Conservation (phyloP, 23 red algal genomes). For the Cyanidium caldarium region DNA sequence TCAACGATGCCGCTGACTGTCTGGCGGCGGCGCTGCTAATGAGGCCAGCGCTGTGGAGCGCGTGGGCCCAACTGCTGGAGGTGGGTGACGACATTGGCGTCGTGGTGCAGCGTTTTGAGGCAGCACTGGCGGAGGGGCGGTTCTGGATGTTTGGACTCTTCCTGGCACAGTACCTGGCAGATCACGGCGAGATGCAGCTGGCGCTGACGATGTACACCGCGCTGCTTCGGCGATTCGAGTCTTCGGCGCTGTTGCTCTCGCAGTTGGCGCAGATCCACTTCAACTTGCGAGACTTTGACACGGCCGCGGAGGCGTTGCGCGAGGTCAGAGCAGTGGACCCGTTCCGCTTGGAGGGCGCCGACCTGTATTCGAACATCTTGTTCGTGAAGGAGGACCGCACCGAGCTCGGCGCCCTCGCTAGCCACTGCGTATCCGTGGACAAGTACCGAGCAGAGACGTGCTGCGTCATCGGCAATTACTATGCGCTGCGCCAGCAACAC, state of each 20-base stretch:
- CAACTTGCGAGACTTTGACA: constrained; percentile 67
- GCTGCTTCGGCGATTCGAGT: constrained; percentile 23
- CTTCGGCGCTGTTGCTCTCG: constrained; percentile 12
- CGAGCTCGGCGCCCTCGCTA: constrained; percentile 56
- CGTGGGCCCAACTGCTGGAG: constrained; percentile 44
- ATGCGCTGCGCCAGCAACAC: constrained; percentile 67
- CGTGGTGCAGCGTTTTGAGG: constrained; percentile 12
- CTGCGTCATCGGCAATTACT: constrained; percentile 95
- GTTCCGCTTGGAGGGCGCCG: constrained; percentile 60
- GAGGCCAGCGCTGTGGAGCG: constrained; percentile 39
- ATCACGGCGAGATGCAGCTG: constrained; percentile 21
- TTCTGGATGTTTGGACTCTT: constrained; percentile 53
- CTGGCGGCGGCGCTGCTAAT: neutral
- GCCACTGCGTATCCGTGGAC: constrained; percentile 53
- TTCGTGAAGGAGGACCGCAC: constrained; percentile 83
- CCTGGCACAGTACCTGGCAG: constrained; percentile 15
- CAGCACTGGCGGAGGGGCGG: constrained; percentile 15
- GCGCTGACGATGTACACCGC: constrained; percentile 24
- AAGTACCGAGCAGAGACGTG: constrained; percentile 85
- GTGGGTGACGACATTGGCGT: constrained; percentile 9
- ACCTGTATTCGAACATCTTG: constrained; percentile 78
- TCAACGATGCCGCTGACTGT: neutral
- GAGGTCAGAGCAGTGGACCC: constrained; percentile 29
- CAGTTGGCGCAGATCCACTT: constrained; percentile 50
- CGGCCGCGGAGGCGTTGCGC: constrained; percentile 34